Evolutionary conservation across 805 yeast species (phyloP).

Genomic region (Saccharomycopsis guyanensis): DNA sequence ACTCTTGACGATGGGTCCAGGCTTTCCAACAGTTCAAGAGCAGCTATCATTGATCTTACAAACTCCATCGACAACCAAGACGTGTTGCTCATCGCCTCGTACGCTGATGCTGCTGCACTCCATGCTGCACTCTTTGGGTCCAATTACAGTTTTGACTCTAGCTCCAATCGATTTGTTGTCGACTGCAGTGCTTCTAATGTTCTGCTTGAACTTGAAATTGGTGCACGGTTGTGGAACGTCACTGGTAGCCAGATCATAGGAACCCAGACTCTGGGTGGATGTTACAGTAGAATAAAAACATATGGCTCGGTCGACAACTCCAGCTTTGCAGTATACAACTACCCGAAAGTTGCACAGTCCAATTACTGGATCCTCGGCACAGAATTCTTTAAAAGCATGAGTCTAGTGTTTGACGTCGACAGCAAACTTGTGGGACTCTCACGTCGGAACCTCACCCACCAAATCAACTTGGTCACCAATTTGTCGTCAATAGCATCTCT

Average conservation of each 20-base stretch:
- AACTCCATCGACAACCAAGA: background rate
- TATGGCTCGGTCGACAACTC: background rate
- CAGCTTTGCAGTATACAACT: constrained; percentile 1
- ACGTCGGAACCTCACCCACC: background rate
- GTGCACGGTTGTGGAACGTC: constrained; percentile 14
- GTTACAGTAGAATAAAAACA: constrained; percentile 6
- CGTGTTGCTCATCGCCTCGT: constrained; percentile 1
- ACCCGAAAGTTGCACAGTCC: constrained; percentile 1
- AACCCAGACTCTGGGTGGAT: background rate
- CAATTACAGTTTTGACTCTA: background rate
- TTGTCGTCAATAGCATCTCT: background rate
- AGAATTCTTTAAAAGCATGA: constrained; percentile 1
- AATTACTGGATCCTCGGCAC: constrained; percentile 12
- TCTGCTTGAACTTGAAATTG: constrained; percentile 7
- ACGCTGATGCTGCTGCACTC: constrained; percentile 3
- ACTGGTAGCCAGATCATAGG: constrained; percentile 9
- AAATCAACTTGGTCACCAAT: constrained; percentile 7
- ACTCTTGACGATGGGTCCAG: constrained; percentile 11
- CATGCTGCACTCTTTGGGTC: constrained; percentile 6
- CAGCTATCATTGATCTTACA: constrained; percentile 3
- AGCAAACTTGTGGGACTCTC: constrained; percentile 14
- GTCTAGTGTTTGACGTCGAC: constrained; percentile 11
- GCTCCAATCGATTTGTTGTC: constrained; percentile 2
- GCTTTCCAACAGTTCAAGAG: constrained; percentile 11
- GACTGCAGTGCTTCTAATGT: background rate